A percentile compares a stretch with the other conserved stretches of the same genome.
phyloP scores from a whole-genome alignment of 140 eudicot genomes.

The Stevia rebaudiana region DNA sequence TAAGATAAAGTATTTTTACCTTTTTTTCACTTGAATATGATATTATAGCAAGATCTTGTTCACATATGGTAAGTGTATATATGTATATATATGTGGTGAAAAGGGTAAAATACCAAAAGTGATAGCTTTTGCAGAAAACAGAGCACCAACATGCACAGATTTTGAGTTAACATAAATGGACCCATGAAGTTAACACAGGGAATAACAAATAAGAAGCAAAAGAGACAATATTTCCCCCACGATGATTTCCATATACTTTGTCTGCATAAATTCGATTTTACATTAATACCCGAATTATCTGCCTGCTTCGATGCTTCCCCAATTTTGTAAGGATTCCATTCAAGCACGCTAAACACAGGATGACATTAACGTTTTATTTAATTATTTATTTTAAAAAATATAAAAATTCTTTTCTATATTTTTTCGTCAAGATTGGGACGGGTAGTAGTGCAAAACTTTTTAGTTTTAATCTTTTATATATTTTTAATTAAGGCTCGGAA shows the following conservation, averaged over 20 bases:
- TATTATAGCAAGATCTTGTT: slow-evolving; percentile 3
- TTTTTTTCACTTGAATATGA: slow-evolving; percentile 15
- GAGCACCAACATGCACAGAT: slow-evolving; percentile 35
- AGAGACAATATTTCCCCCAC: slow-evolving; percentile 22
- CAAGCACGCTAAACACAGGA: slow-evolving; percentile 13
- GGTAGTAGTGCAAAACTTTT: no score
- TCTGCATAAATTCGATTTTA: slow-evolving; percentile 11
- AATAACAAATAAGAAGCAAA: slow-evolving; percentile 40
- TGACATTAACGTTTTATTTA: no score
- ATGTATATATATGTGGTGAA: neutral
- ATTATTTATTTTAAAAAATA: no score
- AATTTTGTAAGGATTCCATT: slow-evolving; percentile 22
- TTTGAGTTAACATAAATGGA: slow-evolving; percentile 24
- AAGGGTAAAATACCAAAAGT: slow-evolving; percentile 27
- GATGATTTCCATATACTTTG: slow-evolving; percentile 17
- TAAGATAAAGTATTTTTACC: no score
- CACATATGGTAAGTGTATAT: neutral
- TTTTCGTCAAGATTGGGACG: no score
- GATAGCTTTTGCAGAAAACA: slow-evolving; percentile 19
- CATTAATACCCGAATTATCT: slow-evolving; percentile 23
- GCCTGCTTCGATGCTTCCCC: slow-evolving; percentile 36
- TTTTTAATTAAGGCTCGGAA: no score
- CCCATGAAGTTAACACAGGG: slow-evolving; percentile 32
- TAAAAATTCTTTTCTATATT: no score
- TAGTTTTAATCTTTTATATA: no score